Base-by-base conservation (phyloP, 441 rosid genomes). In the Euphorbia celastroides region DNA sequence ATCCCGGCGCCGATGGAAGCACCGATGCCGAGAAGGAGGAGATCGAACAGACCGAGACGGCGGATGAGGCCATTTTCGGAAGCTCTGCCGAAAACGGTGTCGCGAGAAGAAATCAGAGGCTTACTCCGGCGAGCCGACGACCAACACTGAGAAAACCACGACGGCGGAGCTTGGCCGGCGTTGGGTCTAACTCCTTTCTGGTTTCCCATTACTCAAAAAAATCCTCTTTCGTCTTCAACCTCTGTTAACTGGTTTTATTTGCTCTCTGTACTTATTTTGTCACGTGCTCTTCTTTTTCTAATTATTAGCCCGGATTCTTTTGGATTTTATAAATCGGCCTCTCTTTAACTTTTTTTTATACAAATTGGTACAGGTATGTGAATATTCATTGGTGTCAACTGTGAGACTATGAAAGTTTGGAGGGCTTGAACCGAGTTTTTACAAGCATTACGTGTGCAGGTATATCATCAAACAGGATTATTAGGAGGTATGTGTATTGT, bases 1-100 rank as follows among this genome's bases (percentile, higher is more conserved):
- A 94, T 87, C n/a, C 97, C 97, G 68, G 99, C 96, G 34, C 96
- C 99, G 52, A 94, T 79, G 28, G 97, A 91, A 38, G 99, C 99
- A 36, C 99, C 99, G 70, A 94, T 66, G 36, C 99, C 97, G 70
- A 94, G 65, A 54, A 91, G 83, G 54, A 94, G 34, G 73, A 94
- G 96, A 69, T 94, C 97, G 70, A 88, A 62, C 60, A 94, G 85
- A 58, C 90, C 84, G 67, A 94, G 97, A 6, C 92, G 92, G 67
- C 97, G 97, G 60, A 83, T 65, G 68, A 94, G 89, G 57, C 79
- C 86, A 60, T 87, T 81, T 57, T 78, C 66, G 57, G 83, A 65
- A 57, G 51, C 62, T 28, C 80, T 31, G 58, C 65, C 70, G 68
- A 68, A 70, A 65, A 79, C 13, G 19, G 80, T 57, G 17, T 76